These are phyloP conservation scores for Yarrowia osloensis DNA, from an alignment of 805 yeast genomes.

Conservation along the genomic window DNA sequence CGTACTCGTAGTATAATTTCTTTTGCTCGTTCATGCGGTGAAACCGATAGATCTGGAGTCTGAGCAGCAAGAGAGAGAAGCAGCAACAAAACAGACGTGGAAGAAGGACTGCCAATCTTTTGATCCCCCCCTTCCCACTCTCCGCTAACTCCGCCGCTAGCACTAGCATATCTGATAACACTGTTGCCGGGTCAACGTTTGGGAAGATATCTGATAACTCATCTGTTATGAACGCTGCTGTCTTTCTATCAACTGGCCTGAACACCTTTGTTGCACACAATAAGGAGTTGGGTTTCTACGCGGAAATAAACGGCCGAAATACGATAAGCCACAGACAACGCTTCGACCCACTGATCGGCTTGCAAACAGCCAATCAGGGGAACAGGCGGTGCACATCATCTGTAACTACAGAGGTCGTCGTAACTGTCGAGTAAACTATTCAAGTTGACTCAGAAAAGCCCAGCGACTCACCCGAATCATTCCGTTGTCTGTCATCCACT, in stretches of 20 bases:
- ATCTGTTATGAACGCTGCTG: neutral
- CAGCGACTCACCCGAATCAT: too few species aligned
- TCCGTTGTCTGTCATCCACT: too few species aligned
- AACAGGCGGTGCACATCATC: too few species aligned
- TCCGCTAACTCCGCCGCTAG: neutral
- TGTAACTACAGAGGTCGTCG: too few species aligned
- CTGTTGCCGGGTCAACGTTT: neutral
- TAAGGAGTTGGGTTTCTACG: neutral
- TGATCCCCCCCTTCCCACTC: too few species aligned
- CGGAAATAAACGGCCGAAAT: neutral
- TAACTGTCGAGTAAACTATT: too few species aligned
- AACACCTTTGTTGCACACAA: neutral
- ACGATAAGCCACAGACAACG: neutral
- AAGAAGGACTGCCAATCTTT: too few species aligned
- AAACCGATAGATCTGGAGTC: neutral
- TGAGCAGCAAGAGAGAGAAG: too few species aligned
- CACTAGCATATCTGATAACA: neutral
- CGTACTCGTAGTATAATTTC: neutral
- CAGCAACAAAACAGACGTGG: too few species aligned
- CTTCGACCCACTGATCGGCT: neutral
- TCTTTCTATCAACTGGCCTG: neutral
- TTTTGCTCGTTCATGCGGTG: neutral
- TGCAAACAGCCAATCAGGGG: neutral
- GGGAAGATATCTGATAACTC: neutral
- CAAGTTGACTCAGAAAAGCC: too few species aligned